Base-by-base conservation (phyloP, 1,284 basidiomycete species). In the Singerocomus inundabilis region DNA sequence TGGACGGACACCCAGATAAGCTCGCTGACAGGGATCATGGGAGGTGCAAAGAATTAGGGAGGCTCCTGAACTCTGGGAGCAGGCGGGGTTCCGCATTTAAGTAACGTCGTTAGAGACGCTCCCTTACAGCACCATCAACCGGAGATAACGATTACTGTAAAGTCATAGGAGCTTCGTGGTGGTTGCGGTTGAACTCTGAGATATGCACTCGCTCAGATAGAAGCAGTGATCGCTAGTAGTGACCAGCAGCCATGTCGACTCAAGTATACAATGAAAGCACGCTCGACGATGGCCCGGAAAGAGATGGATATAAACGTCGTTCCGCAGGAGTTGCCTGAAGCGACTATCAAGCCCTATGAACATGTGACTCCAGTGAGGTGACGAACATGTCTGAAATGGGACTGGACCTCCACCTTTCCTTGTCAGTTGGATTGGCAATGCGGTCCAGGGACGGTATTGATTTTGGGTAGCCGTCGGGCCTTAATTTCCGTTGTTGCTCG, bases 1-100 rank as follows among this genome's bases (percentile, higher is more conserved):
- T 81, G 74, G 32, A 74, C 65, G 21, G 84, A 82, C 21, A 81
- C 74, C 80, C 80, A 82, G 45, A 82, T 73, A 48, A 81, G 63
- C 10, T 70, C 60, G 12, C 77, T 72, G 11, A 69, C 54, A 30
- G 72, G 58, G 26, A 72, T 52, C 54, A 60, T 62, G 48, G 29
- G 13, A 35, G 16, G 11, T 2, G 21, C 21, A 16, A 7, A 26
- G 8, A 35, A 30, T 39, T 10, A 38, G 28, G 37, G 28, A 35
- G 24, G 24, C 7, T 2, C 29, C 34, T 18, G 21, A 29, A 9
- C 7, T 16, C 31, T 11, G 15, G n/a, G 11, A 8, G 4, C 7
- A 8, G 29, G 29, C 3, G 13, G n/a, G 16, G 8, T 13, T 6
- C 7, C 37, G 38, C 33, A 59, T 42, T 33, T 21, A 21, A 21